phyloP scores from a whole-genome alignment of 2,329 filamentous ascomycete species.

The Xylaria arbuscula region DNA sequence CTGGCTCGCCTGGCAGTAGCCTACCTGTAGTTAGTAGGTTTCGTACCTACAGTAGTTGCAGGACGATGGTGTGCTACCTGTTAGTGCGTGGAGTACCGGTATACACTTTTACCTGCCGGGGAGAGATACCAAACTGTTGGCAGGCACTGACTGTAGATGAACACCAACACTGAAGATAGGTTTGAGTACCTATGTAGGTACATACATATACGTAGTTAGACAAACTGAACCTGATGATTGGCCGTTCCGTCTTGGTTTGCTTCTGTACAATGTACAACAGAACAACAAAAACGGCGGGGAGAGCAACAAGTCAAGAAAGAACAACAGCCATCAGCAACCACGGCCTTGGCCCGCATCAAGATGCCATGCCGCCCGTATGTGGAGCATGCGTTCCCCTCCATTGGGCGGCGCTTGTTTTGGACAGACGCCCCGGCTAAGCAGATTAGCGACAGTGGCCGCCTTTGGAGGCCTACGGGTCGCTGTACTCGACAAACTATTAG shows the following conservation, averaged over 20 bases:
- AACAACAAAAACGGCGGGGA: background rate
- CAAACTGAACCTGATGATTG: background rate
- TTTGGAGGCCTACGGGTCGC: background rate
- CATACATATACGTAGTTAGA: background rate
- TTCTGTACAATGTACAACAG: background rate
- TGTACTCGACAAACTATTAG: background rate
- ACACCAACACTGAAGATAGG: too few relatives aligned
- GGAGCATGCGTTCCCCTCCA: constrained; percentile 18
- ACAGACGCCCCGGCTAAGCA: constrained; percentile 13
- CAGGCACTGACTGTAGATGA: too few relatives aligned
- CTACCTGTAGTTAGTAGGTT: background rate
- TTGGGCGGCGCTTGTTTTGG: constrained; percentile 30
- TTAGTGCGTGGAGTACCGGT: too few relatives aligned
- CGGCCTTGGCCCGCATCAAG: constrained; percentile 19
- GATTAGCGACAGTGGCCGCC: constrained; percentile 27
- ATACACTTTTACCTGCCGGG: too few relatives aligned
- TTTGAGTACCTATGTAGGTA: too few relatives aligned
- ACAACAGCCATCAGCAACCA: constrained; percentile 7
- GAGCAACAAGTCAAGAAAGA: background rate
- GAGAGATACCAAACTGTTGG: too few relatives aligned
- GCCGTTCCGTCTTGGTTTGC: background rate
- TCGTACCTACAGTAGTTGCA: too few relatives aligned
- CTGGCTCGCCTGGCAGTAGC: too few relatives aligned
- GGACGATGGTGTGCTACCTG: too few relatives aligned
- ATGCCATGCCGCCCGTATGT: constrained; percentile 19